Evolutionary conservation across 805 yeast species (phyloP), one percentile per base, ranked within the genome.

Genomic region (Metschnikowia borealis): DNA sequence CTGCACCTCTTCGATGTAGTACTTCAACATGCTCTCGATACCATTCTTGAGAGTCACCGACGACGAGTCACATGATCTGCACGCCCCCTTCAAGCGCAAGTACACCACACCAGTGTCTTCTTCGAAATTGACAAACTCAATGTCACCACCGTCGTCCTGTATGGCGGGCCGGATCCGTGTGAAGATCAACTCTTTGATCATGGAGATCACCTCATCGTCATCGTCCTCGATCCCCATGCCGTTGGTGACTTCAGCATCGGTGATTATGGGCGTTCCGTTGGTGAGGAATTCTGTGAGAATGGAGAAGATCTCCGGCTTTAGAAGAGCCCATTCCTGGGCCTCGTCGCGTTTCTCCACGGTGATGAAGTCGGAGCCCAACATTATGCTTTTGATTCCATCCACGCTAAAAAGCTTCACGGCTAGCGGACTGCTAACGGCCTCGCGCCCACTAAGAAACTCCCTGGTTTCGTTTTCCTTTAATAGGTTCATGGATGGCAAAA

Each of bases 311-410:
- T 83, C 87, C 0, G 89, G 88, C 63, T 84, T 84, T 47, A 84
- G 66, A 20, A 82, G 61, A 44, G 80, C 65, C 89, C 89, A 84
- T 44, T 74, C 68, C 26, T 78, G 73, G 56, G 78, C 81, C 7
- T 64, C 65, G 32, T 67, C 60, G 18, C 66, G 62, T 65, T 88
- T 88, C 61, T 87, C 92, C 15, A 89, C 80, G 0, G 96, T 89
- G 54, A 89, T 84, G 66, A 90, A 89, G 66, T 89, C 84, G 3
- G 84, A 75, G 2, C 96, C 96, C 62, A 87, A 82, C 84, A 89
- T 79, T 47, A 89, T 82, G 1, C 89, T 78, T 40, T 76, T 76
- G 36, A 89, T 80, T 3, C 96, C 96, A 59, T 88, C 94, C 3
- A 89, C 73, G 6, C 84, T 74, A 59, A 89, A 84, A 44, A 89